Percentiles rank a stretch among this genome's conserved stretches.
These are phyloP conservation scores for Colletotrichum incanum DNA, from an alignment of 2,329 filamentous ascomycete genomes.

Conservation along the genomic window DNA sequence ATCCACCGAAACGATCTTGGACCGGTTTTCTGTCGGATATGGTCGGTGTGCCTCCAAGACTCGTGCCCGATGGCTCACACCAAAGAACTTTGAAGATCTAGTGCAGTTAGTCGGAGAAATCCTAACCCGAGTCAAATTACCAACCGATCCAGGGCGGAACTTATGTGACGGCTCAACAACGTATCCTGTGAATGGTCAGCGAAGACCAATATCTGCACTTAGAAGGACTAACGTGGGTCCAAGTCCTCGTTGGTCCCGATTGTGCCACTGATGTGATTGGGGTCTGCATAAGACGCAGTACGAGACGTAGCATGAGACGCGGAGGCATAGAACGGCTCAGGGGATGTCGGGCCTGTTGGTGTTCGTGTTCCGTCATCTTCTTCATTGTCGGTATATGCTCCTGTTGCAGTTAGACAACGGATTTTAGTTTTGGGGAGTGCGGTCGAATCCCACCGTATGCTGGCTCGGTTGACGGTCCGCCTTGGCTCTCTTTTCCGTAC, in stretches of 20 bases:
- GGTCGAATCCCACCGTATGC: slow-evolving; percentile 32
- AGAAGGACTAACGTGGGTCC: slow-evolving; percentile 55
- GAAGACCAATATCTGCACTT: neutral
- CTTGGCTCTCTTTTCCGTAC: slow-evolving; percentile 11
- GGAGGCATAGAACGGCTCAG: neutral
- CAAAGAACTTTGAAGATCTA: slow-evolving; percentile 72
- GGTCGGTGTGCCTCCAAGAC: slow-evolving; percentile 49
- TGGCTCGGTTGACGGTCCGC: slow-evolving; percentile 30
- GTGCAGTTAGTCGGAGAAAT: slow-evolving; percentile 2
- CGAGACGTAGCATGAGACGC: neutral
- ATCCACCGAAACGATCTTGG: slow-evolving; percentile 54
- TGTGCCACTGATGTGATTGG: slow-evolving; percentile 30
- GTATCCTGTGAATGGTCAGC: slow-evolving; percentile 54
- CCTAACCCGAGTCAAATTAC: slow-evolving; percentile 20
- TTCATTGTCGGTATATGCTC: slow-evolving; percentile 44
- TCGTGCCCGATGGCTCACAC: slow-evolving; percentile 65
- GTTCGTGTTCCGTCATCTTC: slow-evolving; percentile 48
- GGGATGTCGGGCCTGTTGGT: slow-evolving; percentile 40
- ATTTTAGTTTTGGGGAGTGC: neutral
- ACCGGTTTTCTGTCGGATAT: slow-evolving; percentile 54
- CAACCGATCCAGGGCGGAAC: slow-evolving; percentile 61
- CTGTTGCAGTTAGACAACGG: slow-evolving; percentile 10
- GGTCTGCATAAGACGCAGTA: neutral
- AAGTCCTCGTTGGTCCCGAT: slow-evolving; percentile 44
- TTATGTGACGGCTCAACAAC: slow-evolving; percentile 55